Base-by-base conservation (phyloP, 495 filamentous ascomycete species). In the Penicillium paradoxum region DNA sequence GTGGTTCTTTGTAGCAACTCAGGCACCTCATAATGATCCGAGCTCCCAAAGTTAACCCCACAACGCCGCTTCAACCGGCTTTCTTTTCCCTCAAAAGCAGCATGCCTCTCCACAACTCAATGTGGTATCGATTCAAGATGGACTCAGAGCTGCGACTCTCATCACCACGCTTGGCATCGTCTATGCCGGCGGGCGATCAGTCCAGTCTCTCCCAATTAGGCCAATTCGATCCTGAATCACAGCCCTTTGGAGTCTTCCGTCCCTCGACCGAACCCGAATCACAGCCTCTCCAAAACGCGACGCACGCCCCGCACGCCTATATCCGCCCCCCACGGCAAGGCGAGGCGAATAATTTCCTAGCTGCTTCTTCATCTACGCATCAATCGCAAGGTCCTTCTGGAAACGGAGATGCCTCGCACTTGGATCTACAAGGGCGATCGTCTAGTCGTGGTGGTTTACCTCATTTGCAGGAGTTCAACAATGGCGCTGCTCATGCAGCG, bases 11-110 rank as follows among this genome's bases (percentile, higher is more conserved):
- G 40, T 44, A 30, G 13, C 14, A 14, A 9, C 38, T n/a, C 11
- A 30, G 33, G 41, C n/a, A 29, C 41, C 3, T 44, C n/a, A 43
- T 27, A 25, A 51, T 42, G 38, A 51, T 51, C 49, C 49, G 49
- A 51, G 49, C 49, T 51, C 32, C 51, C 41, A 29, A 45, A 30
- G 13, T 30, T 15, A 51, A 51, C 49, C 39, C 38, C 39, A 46
- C 51, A 43, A 54, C 49, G 55, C 54, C 46, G 73, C 63, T 63
- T 72, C 73, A 51, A 70, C 64, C 39, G 65, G 65, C 19, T 41
- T 37, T 36, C 48, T 45, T 49, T 40, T 38, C 46, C n/a, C 45
- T 57, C 58, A 61, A 52, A 49, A 55, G 41, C 57, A 58, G 43
- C 53, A 56, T 25, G 30, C 59, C 58, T 34, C 38, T 51, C 32